These are phyloP conservation scores for Brachypodium distachyon DNA, from an alignment of 202 grass and related monocot genomes.

Conservation along the genomic window DNA sequence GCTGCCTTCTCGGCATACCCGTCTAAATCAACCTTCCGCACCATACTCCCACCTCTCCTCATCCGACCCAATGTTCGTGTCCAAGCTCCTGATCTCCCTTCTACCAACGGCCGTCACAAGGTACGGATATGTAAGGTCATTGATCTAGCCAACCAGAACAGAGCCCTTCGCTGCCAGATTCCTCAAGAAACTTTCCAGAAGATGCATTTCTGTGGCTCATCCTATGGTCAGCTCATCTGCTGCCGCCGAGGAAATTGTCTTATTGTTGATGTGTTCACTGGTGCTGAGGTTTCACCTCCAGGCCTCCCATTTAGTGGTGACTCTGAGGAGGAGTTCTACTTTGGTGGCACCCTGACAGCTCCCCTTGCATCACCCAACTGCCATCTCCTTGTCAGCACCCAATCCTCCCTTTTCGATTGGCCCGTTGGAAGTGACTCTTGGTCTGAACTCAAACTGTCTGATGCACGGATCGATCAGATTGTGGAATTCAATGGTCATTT, in stretches of 20 bases:
- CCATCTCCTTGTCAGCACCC: conserved; percentile 27
- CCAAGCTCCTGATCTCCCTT: not conserved
- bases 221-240: conserved; percentile 51
- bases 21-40: conserved; percentile 6
- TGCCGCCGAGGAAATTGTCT: not conserved
- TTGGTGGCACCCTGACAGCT: conserved; percentile 22
- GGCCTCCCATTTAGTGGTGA: not conserved
- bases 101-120: not conserved
- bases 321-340: not conserved
- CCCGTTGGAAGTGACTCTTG: conserved; percentile 16
- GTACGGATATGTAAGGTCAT: conserved; percentile 6
- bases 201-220: conserved; percentile 27
- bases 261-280: conserved; percentile 39
- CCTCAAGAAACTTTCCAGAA: conserved; percentile 11
- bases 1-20: conserved; percentile 7
- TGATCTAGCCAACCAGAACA: conserved; percentile 13
- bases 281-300: conserved; percentile 29
- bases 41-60: conserved; percentile 32
- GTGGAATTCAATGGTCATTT: not conserved
- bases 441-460: not conserved
- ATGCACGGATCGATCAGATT: not conserved
- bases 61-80: not conserved
- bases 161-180: conserved; percentile 1
- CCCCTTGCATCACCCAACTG: conserved; percentile 32
- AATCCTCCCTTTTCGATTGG: conserved; percentile 18